Percentiles rank a stretch among this genome's conserved stretches.
Evolutionary conservation across 345 rosid species (phyloP).

Genomic region (Populus davidiana): DNA sequence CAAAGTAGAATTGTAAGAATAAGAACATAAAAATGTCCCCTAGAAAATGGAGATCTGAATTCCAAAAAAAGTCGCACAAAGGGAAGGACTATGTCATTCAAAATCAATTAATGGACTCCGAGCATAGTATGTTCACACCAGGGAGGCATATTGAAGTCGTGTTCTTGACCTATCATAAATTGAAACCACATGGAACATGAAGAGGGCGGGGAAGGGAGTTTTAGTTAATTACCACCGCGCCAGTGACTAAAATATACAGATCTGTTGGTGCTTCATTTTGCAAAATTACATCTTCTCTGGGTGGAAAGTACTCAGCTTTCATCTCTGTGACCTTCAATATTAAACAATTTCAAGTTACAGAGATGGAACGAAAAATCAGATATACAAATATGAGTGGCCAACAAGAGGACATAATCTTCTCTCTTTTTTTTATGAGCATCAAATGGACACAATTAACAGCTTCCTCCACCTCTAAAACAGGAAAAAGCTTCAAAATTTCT

Average conservation of each 20-base stretch:
- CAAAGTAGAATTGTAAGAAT: neutral
- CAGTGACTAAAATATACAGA: constrained; percentile 74
- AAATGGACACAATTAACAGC: neutral
- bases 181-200: neutral
- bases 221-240: constrained; percentile 58
- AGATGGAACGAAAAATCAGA: neutral
- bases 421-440: neutral
- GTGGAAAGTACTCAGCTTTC: constrained; percentile 94
- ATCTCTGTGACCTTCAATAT: constrained; percentile 66
- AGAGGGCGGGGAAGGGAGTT: neutral
- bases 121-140: neutral
- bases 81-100: neutral
- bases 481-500: neutral
- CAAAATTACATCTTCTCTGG: constrained; percentile 84
- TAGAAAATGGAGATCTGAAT: neutral
- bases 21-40: constrained; percentile 12
- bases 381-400: neutral
- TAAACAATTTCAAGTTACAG: constrained; percentile 7
- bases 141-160: neutral
- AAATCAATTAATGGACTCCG: neutral
- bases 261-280: constrained; percentile 92
- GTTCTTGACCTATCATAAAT: neutral
- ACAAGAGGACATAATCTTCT: neutral
- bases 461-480: neutral
- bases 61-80: neutral